Percentiles rank a stretch among this genome's conserved stretches.
Conservation (phyloP, 2,329 filamentous ascomycete species). For the Triangularia setosa region DNA sequence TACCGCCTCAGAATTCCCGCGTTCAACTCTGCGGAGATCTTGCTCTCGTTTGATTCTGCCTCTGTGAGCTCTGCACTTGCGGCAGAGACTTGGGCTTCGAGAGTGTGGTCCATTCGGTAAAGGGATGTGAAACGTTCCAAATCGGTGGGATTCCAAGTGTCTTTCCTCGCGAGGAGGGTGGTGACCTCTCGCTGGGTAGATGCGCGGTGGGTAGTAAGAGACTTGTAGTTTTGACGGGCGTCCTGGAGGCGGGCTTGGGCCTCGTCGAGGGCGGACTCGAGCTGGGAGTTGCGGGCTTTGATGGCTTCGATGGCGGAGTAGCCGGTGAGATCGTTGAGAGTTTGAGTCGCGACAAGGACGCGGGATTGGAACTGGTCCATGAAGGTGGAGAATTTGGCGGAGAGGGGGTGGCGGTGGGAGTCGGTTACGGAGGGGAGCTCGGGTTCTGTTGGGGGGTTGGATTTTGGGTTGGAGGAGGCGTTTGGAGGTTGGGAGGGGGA, state of each 20-base stretch:
- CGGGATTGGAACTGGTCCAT: slow-evolving; percentile 90
- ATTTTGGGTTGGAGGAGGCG: not conserved
- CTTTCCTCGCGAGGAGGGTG: slow-evolving; percentile 86
- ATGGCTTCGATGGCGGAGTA: slow-evolving; percentile 88
- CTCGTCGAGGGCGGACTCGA: slow-evolving; percentile 54
- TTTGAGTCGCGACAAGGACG: slow-evolving; percentile 78
- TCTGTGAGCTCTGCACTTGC: slow-evolving; percentile 68
- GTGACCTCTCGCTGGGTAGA: slow-evolving; percentile 93
- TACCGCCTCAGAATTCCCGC: slow-evolving; percentile 84
- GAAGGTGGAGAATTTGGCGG: slow-evolving; percentile 57
- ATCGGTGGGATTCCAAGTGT: slow-evolving; percentile 81
- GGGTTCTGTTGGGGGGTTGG: slow-evolving; percentile 9
- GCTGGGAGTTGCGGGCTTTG: slow-evolving; percentile 70
- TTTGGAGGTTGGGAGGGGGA: not conserved
- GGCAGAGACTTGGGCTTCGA: slow-evolving; percentile 76
- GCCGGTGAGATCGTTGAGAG: slow-evolving; percentile 89
- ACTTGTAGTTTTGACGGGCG: slow-evolving; percentile 73
- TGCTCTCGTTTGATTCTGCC: slow-evolving; percentile 76
- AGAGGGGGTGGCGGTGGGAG: slow-evolving; percentile 40
- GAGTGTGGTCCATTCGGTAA: slow-evolving; percentile 87
- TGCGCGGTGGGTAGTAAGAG: slow-evolving; percentile 79
- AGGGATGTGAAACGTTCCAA: slow-evolving; percentile 91
- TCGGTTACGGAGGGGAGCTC: slow-evolving; percentile 45
- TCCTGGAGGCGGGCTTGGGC: slow-evolving; percentile 64
- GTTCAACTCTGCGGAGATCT: slow-evolving; percentile 69